Evolutionary conservation across 164 flowering plant genomes (phyloP), one percentile per base, ranked within the genome.

Genomic region (Liquidambar formosana): DNA sequence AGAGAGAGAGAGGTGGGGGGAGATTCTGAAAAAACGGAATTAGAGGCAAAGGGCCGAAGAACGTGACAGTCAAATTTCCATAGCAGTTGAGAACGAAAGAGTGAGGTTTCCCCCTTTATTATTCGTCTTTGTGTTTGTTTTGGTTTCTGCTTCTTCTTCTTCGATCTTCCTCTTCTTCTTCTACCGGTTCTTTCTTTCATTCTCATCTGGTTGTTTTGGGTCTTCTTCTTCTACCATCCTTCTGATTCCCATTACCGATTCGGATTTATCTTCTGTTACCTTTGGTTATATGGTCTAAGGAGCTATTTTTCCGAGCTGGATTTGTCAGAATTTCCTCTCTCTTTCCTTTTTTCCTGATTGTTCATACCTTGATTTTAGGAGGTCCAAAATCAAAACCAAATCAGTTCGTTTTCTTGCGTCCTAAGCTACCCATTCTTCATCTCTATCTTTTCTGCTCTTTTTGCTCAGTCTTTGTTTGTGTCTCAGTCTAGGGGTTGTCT

Each of bases 1-100:
- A 16, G 22, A 21, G 23, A 22, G 48, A 21, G 48, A n/a, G 64
- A 43, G 46, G 10, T 26, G 48, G 45, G 12, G 22, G 10, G 26
- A 19, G 48, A 44, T 41, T 43, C 22, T 44, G 9, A 22, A 45
- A 44, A 63, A 63, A 63, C 27, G 64, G 64, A 61, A 61, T 61
- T 66, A 72, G 67, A 72, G 70, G 65, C 52, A 60, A 61, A 65
- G 66, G 59, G 63, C 0, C 27, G 63, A 63, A 57, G 71, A 76
- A 60, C 71, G 74, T 73, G 74, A 70, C 65, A 43, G 71, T 70
- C 80, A 66, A 70, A 43, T 72, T 66, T 67, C 73, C 62, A 49
- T 4, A 21, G 5, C 15, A 68, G 61, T 52, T 63, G 56, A 18
- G 53, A 43, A 45, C 9, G 48, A 65, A 53, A 15, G 63, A 67